Evolutionary conservation across 192 early-diverging fungal genomes (phyloP), one percentile per base, ranked within the genome.

Genomic region (Kickxella alabastrina): DNA sequence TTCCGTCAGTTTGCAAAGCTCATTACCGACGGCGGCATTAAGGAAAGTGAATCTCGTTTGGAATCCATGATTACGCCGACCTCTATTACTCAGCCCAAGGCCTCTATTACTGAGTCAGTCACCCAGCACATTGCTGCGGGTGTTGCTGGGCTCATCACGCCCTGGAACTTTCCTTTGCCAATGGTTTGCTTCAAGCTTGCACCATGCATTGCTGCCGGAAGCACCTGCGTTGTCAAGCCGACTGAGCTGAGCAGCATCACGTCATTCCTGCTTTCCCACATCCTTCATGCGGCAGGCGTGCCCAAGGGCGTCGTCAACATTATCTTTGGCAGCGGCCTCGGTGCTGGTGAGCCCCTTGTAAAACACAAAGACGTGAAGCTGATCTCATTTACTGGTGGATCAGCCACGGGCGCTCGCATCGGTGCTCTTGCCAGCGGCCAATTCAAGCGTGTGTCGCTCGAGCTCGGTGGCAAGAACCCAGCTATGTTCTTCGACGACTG

Each of bases 391-490:
- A 93, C 90, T 8, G 89, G 87, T 19, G 83, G 81, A 12, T 88
- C 87, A 10, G 62, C 50, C 21, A 86, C 85, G 6, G 89, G 89
- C 43, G 75, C 83, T 43, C 49, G 49, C 25, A 76, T 91, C 43
- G 79, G 83, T 63, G 62, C 76, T 21, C 65, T 75, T 23, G 65
- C 86, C 42, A 82, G 87, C 6, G 77, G 76, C 31, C 82, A 82
- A 21, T 69, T 87, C 50, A 92, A 92, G 65, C 91, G 87, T 35
- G 59, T 90, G 9, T 86, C 88, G 3, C 59, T 94, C 36, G 92
- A 94, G 64, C 72, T 94, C 14, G 91, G 86, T 43, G 92, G 92
- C 23, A 94, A 94, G 64, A 89, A 89, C 25, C 80, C 90, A 2
- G 85, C 81, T 41, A 79, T 88, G 41, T 77, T 90, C 6, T 92